Conservation (phyloP, 192 early-diverging fungal genomes). For the Gigaspora rosea region DNA sequence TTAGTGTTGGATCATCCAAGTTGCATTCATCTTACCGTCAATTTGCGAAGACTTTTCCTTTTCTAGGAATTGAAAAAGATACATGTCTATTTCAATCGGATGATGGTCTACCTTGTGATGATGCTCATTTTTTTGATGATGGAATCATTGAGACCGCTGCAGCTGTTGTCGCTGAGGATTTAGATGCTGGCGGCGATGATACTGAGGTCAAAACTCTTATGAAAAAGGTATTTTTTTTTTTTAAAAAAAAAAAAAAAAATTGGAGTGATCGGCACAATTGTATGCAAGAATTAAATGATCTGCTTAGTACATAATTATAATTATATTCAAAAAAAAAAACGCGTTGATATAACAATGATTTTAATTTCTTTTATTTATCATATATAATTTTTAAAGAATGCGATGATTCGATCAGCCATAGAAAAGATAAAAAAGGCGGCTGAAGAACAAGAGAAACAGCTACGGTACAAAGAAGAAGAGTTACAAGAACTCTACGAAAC, state of each 20-base stretch:
- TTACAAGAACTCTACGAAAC: slow-evolving; percentile 24
- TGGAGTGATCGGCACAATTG: neutral
- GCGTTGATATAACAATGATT: neutral
- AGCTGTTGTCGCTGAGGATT: neutral
- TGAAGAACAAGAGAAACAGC: slow-evolving; percentile 20
- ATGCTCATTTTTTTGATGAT: neutral
- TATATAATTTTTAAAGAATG: neutral
- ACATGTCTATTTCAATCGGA: neutral
- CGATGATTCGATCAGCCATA: slow-evolving; percentile 1
- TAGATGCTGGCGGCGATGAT: slow-evolving; percentile 6
- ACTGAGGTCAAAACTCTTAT: slow-evolving; percentile 7
- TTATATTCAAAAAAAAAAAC: neutral
- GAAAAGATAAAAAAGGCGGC: slow-evolving; percentile 15
- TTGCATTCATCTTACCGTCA: too few relatives aligned
- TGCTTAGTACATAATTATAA: neutral
- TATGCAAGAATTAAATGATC: neutral
- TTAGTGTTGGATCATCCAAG: slow-evolving; percentile 20
- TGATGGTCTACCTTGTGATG: neutral
- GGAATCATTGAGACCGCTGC: neutral
- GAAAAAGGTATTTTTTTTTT: slow-evolving; percentile 2
- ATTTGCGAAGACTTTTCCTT: too few relatives aligned
- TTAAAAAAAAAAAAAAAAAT: neutral
- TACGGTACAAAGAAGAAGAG: slow-evolving; percentile 16
- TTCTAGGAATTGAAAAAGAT: too few relatives aligned
- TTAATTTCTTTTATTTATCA: neutral